These are phyloP conservation scores for Triadica sebifera DNA, from an alignment of 345 rosid genomes.

Conservation along the genomic window DNA sequence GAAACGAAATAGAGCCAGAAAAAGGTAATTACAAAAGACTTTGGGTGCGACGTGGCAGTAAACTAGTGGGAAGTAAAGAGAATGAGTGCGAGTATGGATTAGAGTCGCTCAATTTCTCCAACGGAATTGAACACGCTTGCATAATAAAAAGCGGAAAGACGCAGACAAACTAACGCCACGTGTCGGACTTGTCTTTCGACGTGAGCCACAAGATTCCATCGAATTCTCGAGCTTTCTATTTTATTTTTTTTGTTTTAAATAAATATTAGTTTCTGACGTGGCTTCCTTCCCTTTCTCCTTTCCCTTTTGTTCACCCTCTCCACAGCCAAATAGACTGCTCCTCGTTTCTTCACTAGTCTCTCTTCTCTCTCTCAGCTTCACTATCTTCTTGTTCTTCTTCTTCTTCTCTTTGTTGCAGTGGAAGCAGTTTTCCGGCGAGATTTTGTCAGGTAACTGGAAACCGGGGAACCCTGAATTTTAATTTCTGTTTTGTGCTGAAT, in stretches of 20 bases:
- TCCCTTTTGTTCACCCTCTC: slow-evolving; percentile 11
- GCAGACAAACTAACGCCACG: slow-evolving; percentile 37
- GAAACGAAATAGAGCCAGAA: background rate
- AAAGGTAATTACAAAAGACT: background rate
- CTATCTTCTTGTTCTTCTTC: background rate
- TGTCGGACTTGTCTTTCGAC: slow-evolving; percentile 39
- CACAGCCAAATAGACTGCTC: slow-evolving; percentile 27
- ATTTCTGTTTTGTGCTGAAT: background rate
- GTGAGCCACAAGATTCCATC: slow-evolving; percentile 70
- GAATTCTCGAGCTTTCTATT: slow-evolving; percentile 47
- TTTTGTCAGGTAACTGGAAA: background rate
- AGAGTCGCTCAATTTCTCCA: slow-evolving; percentile 8
- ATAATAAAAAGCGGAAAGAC: slow-evolving; percentile 32
- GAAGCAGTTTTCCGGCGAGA: background rate
- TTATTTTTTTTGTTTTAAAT: background rate
- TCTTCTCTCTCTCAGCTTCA: background rate
- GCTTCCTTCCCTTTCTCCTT: no score
- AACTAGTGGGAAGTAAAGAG: background rate
- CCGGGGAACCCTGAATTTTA: no score
- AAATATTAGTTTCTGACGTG: slow-evolving; percentile 55
- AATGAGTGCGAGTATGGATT: slow-evolving; percentile 8
- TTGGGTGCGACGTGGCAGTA: slow-evolving; percentile 7
- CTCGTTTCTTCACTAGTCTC: background rate
- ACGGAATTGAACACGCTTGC: slow-evolving; percentile 25
- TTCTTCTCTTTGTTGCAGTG: background rate